Evolutionary conservation across 768 basidiomycete species (phyloP).

Genomic region (Lactifluus pinguis): DNA sequence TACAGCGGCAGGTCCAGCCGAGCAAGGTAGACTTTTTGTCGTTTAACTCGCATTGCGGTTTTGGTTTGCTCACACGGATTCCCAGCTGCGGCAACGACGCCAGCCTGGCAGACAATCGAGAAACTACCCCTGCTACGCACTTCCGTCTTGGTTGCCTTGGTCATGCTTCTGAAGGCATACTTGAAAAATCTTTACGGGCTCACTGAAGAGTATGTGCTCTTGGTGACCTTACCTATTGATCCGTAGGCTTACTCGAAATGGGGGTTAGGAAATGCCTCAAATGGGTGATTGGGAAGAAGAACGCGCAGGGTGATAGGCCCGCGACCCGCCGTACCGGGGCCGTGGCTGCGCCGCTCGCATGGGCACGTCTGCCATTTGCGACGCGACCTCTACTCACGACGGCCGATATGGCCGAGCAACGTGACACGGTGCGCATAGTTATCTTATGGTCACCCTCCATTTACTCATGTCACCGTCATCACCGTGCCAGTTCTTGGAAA

Average conservation of each 20-base stretch:
- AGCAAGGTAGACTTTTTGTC: background rate
- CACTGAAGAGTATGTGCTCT: slow-evolving; percentile 76
- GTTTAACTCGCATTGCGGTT: background rate
- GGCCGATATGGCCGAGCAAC: slow-evolving; percentile 55
- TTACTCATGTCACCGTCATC: background rate
- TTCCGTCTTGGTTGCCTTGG: slow-evolving; percentile 73
- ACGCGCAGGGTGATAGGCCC: slow-evolving; percentile 76
- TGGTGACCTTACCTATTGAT: background rate
- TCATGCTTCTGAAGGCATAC: slow-evolving; percentile 81
- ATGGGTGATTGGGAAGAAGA: slow-evolving; percentile 84
- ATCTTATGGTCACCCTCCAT: background rate
- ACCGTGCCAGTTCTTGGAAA: slow-evolving; percentile 52
- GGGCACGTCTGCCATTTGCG: slow-evolving; percentile 69
- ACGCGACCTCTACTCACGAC: slow-evolving; percentile 47
- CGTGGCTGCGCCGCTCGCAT: slow-evolving; percentile 52
- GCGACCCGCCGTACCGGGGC: slow-evolving; percentile 53
- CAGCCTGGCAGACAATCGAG: slow-evolving; percentile 16
- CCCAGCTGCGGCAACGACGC: background rate
- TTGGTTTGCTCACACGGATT: background rate
- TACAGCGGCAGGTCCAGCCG: background rate
- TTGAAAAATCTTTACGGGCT: slow-evolving; percentile 77
- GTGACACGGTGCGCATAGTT: slow-evolving; percentile 39
- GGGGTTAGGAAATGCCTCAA: slow-evolving; percentile 77
- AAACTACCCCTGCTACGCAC: slow-evolving; percentile 41
- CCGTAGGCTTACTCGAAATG: background rate